Conservation (phyloP, 129 eudicot species). For the Oenanthe sinensis region DNA sequence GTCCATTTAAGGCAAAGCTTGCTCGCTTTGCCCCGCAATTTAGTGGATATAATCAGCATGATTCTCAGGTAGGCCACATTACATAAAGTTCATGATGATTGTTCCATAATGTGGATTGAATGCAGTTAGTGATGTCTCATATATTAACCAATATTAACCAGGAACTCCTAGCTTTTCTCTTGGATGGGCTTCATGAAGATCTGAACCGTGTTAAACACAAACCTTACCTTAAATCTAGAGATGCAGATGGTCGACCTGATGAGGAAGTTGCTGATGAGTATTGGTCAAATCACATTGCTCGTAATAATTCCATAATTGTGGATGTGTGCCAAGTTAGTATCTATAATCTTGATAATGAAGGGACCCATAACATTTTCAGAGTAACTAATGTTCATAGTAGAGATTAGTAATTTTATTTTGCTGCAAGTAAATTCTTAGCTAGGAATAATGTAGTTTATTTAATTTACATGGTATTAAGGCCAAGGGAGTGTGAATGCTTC, state of each 20-base stretch:
- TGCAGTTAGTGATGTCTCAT: constrained; percentile 2
- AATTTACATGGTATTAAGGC: background rate
- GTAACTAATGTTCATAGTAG: background rate
- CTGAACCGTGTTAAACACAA: constrained; percentile 96
- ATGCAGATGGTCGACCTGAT: constrained; percentile 97
- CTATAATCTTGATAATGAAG: background rate
- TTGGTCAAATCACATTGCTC: constrained; percentile 97
- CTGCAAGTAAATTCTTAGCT: background rate
- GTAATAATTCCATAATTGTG: constrained; percentile 95
- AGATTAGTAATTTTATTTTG: background rate
- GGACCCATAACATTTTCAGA: background rate
- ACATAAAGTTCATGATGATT: constrained; percentile 7
- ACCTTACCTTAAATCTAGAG: constrained; percentile 81
- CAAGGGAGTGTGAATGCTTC: background rate
- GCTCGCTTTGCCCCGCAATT: constrained; percentile 98
- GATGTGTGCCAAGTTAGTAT: constrained; percentile 93
- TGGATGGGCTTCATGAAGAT: constrained; percentile 99
- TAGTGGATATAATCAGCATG: constrained; percentile 95
- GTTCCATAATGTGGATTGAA: constrained; percentile 8
- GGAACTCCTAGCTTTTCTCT: constrained; percentile 96
- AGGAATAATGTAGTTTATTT: background rate
- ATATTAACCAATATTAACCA: constrained; percentile 28
- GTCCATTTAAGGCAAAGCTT: constrained; percentile 82
- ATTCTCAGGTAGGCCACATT: constrained; percentile 68
- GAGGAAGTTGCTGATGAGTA: constrained; percentile 99